phyloP scores from a whole-genome alignment of 441 rosid genomes.

The Omphalea diandra region DNA sequence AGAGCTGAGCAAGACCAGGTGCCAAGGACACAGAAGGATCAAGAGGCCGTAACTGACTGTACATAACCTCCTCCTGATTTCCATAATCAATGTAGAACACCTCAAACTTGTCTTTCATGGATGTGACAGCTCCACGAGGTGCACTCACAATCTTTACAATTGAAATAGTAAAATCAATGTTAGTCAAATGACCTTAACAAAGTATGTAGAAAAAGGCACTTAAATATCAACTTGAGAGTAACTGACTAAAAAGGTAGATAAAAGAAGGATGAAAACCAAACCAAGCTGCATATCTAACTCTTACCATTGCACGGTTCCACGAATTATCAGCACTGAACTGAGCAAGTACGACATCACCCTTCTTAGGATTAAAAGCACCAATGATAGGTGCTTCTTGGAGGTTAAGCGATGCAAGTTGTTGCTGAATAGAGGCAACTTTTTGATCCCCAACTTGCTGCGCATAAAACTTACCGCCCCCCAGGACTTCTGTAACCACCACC shows the following conservation, averaged over 20 bases:
- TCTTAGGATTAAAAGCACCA: constrained; percentile 90
- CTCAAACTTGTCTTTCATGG: constrained; percentile 73
- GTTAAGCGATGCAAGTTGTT: constrained; percentile 79
- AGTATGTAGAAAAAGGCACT: too few relatives aligned
- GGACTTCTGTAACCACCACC: constrained; percentile 90
- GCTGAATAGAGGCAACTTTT: constrained; percentile 72
- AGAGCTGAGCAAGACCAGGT: constrained; percentile 85
- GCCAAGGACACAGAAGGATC: constrained; percentile 72
- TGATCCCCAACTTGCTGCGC: constrained; percentile 84
- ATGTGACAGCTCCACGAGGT: constrained; percentile 77
- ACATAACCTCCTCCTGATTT: constrained; percentile 83
- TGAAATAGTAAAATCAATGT: too few relatives aligned
- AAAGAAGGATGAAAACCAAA: neutral
- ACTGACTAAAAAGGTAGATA: constrained; percentile 12
- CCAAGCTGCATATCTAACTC: constrained; percentile 12
- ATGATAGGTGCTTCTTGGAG: constrained; percentile 79
- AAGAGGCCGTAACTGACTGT: constrained; percentile 64
- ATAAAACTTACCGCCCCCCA: constrained; percentile 86
- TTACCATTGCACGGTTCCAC: constrained; percentile 98
- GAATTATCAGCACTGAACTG: constrained; percentile 90
- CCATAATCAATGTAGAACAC: constrained; percentile 97
- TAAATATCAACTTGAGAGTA: too few relatives aligned
- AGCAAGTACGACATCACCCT: constrained; percentile 87
- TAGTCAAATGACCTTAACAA: too few relatives aligned
- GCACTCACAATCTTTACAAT: constrained; percentile 69